Conservation (phyloP, 805 yeast species). For the Candida andamanensis region DNA sequence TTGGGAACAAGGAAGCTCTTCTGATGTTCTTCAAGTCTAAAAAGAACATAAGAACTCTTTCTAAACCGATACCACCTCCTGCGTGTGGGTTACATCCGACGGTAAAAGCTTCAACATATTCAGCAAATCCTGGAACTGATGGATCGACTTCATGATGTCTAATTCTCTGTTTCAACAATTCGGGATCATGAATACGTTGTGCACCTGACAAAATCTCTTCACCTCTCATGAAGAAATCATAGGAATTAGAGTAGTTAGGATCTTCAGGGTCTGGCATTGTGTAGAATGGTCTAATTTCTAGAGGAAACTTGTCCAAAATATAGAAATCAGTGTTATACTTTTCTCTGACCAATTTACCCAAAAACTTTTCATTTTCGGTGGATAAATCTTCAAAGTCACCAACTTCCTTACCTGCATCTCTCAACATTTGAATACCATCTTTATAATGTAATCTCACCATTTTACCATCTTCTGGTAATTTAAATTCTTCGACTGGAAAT, state of each 20-base stretch:
- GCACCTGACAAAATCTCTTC: constrained; percentile 99
- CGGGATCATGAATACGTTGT: constrained; percentile 96
- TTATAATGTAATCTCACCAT: constrained; percentile 86
- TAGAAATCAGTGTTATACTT: constrained; percentile 97
- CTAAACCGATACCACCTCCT: constrained; percentile 99
- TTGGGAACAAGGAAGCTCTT: constrained; percentile 98
- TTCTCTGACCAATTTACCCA: constrained; percentile 88
- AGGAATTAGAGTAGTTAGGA: constrained; percentile 91
- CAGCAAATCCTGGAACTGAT: constrained; percentile 73
- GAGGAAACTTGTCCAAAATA: constrained; percentile 96
- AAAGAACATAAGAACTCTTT: constrained; percentile 98
- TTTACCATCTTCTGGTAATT: constrained; percentile 88
- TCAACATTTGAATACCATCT: constrained; percentile 84
- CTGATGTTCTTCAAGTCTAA: constrained; percentile 95
- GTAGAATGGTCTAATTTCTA: constrained; percentile 95
- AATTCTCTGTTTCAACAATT: constrained; percentile 76
- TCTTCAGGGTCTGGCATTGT: constrained; percentile 97
- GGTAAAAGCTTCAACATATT: constrained; percentile 86
- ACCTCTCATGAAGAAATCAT: constrained; percentile 99
- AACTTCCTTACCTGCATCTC: constrained; percentile 80
- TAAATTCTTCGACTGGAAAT: constrained; percentile 96
- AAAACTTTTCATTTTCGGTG: constrained; percentile 90
- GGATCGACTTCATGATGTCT: constrained; percentile 78
- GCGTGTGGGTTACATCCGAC: constrained; percentile 99
- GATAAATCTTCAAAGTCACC: constrained; percentile 86